Percentiles rank a stretch among this genome's conserved stretches.
phyloP scores from a whole-genome alignment of 345 rosid genomes.

The Gossypium bickii region DNA sequence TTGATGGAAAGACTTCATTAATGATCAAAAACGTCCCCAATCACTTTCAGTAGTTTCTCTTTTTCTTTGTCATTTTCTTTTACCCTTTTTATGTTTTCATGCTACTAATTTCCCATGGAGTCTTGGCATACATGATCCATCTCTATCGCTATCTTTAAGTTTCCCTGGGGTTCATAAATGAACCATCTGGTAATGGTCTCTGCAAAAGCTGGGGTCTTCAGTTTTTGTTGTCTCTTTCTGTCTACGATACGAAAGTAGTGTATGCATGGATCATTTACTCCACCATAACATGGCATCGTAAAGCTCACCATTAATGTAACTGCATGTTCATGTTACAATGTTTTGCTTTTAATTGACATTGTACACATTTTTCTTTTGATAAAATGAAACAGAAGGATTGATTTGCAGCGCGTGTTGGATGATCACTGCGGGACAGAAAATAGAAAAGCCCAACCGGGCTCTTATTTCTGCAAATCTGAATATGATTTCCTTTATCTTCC shows the following conservation, averaged over 20 bases:
- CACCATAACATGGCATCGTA: neutral
- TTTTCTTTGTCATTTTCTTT: neutral
- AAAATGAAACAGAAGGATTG: constrained; percentile 27
- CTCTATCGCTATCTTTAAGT: too few relatives aligned
- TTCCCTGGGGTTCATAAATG: too few relatives aligned
- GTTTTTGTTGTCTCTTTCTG: too few relatives aligned
- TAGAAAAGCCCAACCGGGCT: neutral
- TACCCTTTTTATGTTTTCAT: neutral
- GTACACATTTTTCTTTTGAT: neutral
- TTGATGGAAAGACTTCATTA: constrained; percentile 28
- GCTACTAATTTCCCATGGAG: neutral
- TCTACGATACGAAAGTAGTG: too few relatives aligned
- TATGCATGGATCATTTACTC: neutral
- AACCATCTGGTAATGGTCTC: too few relatives aligned
- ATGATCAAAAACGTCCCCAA: constrained; percentile 53
- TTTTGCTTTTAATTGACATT: neutral
- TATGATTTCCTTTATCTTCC: constrained; percentile 57
- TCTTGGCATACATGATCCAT: neutral
- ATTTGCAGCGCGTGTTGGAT: constrained; percentile 36
- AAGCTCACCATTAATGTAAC: neutral
- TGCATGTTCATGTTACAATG: neutral
- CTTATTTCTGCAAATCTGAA: constrained; percentile 20
- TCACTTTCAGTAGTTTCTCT: constrained; percentile 22
- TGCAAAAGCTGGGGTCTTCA: too few relatives aligned
- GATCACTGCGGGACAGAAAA: constrained; percentile 32